These are phyloP conservation scores for Straminergon stramineum DNA, from an alignment of 225 moss, liverwort and hornwort species.

Conservation along the genomic window DNA sequence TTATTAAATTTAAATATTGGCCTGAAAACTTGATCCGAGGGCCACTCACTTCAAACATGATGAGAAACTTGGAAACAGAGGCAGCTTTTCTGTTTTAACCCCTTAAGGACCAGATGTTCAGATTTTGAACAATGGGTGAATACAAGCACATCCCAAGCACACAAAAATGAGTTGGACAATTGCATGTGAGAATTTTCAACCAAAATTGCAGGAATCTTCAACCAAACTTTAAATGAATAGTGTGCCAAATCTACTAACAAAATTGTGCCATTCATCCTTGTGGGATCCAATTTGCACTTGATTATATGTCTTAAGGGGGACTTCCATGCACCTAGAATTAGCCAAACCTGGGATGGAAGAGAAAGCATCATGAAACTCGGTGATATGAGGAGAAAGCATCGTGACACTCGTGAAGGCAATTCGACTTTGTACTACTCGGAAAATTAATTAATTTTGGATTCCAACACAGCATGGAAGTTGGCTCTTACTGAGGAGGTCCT, in stretches of 20 bases:
- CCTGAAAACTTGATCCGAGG: neutral
- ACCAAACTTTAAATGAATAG: neutral
- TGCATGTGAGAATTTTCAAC: neutral
- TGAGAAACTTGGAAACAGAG: neutral
- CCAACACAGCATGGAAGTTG: neutral
- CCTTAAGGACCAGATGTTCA: no score
- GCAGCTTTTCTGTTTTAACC: neutral
- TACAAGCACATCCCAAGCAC: neutral
- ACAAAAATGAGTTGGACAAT: neutral
- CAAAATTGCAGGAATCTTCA: neutral
- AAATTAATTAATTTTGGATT: neutral
- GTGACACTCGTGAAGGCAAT: neutral
- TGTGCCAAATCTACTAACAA: neutral
- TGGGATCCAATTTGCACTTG: no score
- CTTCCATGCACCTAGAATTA: neutral
- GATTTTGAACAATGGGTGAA: neutral
- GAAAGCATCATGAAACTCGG: neutral
- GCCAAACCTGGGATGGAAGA: neutral
- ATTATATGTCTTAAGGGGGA: neutral
- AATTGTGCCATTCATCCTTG: neutral
- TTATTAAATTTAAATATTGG: neutral
- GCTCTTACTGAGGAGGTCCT: neutral
- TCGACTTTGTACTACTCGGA: neutral
- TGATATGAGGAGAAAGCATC: neutral
- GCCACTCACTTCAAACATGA: neutral